Conservation (phyloP, 148 eudicot genomes). For the Silene latifolia region DNA sequence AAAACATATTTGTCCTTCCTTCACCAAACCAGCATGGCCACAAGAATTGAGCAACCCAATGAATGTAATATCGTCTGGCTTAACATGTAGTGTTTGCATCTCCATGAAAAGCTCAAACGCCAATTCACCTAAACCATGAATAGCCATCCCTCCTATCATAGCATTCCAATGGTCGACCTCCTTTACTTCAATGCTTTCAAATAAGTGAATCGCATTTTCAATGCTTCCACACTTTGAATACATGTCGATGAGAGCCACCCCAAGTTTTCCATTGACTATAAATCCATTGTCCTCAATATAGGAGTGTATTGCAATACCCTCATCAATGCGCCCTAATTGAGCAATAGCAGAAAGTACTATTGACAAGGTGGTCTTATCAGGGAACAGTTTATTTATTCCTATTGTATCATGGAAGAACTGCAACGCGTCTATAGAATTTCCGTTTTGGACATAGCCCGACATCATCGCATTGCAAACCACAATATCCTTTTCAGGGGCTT, state of each 20-base stretch:
- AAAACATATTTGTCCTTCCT: slow-evolving; percentile 68
- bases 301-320: slow-evolving; percentile 51
- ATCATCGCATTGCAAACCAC: slow-evolving; percentile 66
- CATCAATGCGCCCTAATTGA: slow-evolving; percentile 49
- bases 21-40: slow-evolving; percentile 68
- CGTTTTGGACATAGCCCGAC: slow-evolving; percentile 62
- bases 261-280: slow-evolving; percentile 47
- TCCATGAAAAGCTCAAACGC: slow-evolving; percentile 61
- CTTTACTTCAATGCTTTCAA: slow-evolving; percentile 36
- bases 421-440: slow-evolving; percentile 44
- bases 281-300: slow-evolving; percentile 36
- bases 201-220: slow-evolving; percentile 47
- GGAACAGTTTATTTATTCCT: slow-evolving; percentile 28
- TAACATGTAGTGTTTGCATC: slow-evolving; percentile 40
- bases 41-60: slow-evolving; percentile 63
- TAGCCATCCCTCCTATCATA: slow-evolving; percentile 71
- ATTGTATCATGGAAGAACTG: slow-evolving; percentile 46
- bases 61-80: slow-evolving; percentile 73
- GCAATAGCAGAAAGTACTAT: slow-evolving; percentile 63
- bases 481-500: slow-evolving; percentile 50
- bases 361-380: slow-evolving; percentile 49
- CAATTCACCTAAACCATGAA: slow-evolving; percentile 57
- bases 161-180: slow-evolving; percentile 82
- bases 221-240: slow-evolving; percentile 75
- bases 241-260: slow-evolving; percentile 81